Evolutionary conservation across 177 flowering plant genomes (phyloP), one percentile per base, ranked within the genome.

Genomic region (Vitis hybrid): DNA sequence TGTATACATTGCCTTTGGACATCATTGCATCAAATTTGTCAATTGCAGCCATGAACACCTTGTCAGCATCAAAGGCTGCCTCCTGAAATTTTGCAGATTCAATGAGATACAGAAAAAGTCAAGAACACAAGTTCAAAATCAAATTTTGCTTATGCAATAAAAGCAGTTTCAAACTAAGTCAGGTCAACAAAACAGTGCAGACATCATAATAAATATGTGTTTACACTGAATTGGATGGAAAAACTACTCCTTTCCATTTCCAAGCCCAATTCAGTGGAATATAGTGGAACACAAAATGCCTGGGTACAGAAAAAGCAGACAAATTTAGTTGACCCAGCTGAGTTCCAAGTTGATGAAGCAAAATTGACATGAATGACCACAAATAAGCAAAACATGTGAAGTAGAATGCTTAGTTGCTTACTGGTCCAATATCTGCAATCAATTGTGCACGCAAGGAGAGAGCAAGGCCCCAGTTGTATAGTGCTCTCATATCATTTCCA

Each of bases 401-500:
- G 64, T 50, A 66, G 21, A 72, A 70, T 67, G 68, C 88, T 34
- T 34, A 34, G 40, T 34, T 34, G 34, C 78, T 83, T 86, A 94
- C 97, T 18, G 97, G 98, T 74, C 98, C 98, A 81, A 89, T 86
- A 79, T 94, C 98, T 63, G 98, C 89, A 79, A 94, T 85, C 76
- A 94, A 78, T 68, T 92, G 98, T 57, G 88, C 98, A 58, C 98
- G 94, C 78, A 86, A 94, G 62, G 87, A 81, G 55, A 92, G 94
- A 34, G 98, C 97, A 68, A 94, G 91, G 14, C 98, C 98, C 98
- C 98, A 94, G 64, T 94, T 94, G 67, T 94, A 92, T 26, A 92
- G 75, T 18, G 97, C 91, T 82, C 91, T 82, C 69, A 82, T 77
- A 80, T 94, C 98, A 84, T 80, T 83, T 60, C 86, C 90, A 78